Evolutionary conservation across 2,329 filamentous ascomycete species (phyloP).

Genomic region (Balansia obtecta): DNA sequence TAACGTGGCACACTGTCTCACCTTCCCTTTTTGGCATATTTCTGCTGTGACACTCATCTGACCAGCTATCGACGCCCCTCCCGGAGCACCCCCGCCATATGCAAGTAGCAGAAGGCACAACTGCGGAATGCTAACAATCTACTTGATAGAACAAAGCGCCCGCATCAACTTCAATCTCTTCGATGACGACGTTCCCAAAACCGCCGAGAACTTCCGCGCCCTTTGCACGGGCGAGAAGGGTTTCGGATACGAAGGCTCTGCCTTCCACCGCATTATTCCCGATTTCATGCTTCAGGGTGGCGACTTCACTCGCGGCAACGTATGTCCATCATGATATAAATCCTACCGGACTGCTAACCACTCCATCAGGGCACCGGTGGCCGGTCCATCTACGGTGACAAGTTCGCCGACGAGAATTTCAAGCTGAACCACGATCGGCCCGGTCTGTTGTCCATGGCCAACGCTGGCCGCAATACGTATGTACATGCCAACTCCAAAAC

Average conservation of each 20-base stretch:
- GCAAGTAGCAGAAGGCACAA: neutral
- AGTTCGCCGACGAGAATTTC: constrained; percentile 94
- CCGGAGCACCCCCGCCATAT: neutral
- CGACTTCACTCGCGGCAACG: constrained; percentile 88
- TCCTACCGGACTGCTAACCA: constrained; percentile 5
- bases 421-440: constrained; percentile 56
- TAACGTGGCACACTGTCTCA: too few relatives aligned
- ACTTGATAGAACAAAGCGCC: constrained; percentile 49
- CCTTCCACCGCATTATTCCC: constrained; percentile 88
- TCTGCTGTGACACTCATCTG: neutral
- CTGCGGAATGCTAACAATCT: constrained; percentile 4
- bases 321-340: constrained; percentile 33
- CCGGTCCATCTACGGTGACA: constrained; percentile 90
- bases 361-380: constrained; percentile 70
- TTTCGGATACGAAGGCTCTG: constrained; percentile 70
- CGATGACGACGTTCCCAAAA: constrained; percentile 80
- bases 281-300: constrained; percentile 93
- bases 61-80: neutral
- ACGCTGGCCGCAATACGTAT: constrained; percentile 87
- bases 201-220: constrained; percentile 70
- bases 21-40: too few relatives aligned
- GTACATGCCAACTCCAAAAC: constrained; percentile 11
- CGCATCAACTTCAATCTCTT: constrained; percentile 85
- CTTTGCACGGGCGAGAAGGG: constrained; percentile 74
- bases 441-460: constrained; percentile 87